Evolutionary conservation across 352 stramenopile genomes (phyloP).

Genomic region (Globisporangium lucens): DNA sequence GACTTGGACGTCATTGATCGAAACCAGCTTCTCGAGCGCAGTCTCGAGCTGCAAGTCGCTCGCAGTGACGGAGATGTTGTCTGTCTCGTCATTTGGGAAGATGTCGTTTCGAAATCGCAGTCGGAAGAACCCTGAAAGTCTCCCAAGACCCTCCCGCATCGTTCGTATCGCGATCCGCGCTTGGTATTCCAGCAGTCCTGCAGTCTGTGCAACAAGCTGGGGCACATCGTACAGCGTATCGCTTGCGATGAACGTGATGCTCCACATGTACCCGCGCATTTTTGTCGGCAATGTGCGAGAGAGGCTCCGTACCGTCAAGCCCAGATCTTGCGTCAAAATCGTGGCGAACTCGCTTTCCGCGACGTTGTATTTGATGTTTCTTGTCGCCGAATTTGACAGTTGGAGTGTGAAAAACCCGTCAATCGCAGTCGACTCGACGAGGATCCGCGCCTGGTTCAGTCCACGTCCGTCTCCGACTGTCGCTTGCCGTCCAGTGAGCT

Average conservation of each 20-base stretch:
- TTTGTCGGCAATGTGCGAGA: slow-evolving; percentile 32
- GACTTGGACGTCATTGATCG: slow-evolving; percentile 63
- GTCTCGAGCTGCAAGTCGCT: slow-evolving; percentile 50
- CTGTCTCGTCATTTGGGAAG: slow-evolving; percentile 72
- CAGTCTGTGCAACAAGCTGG: slow-evolving; percentile 43
- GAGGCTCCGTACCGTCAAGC: slow-evolving; percentile 51
- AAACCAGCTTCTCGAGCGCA: slow-evolving; percentile 68
- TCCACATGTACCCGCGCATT: slow-evolving; percentile 68
- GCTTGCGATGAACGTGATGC: slow-evolving; percentile 69
- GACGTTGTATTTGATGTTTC: slow-evolving; percentile 67
- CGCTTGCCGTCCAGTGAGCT: slow-evolving; percentile 49
- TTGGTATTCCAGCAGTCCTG: slow-evolving; percentile 57
- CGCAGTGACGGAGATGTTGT: slow-evolving; percentile 57
- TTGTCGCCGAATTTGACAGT: slow-evolving; percentile 43
- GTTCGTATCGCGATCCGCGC: slow-evolving; percentile 47
- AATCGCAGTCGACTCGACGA: slow-evolving; percentile 62
- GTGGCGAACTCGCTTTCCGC: slow-evolving; percentile 46
- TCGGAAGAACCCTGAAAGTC: slow-evolving; percentile 65
- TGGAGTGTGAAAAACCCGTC: slow-evolving; percentile 68
- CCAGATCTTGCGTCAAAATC: slow-evolving; percentile 66
- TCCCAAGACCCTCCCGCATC: slow-evolving; percentile 52
- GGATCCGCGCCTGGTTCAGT: slow-evolving; percentile 32
- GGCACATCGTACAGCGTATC: slow-evolving; percentile 62
- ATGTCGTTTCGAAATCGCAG: slow-evolving; percentile 67
- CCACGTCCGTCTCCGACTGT: slow-evolving; percentile 61